phyloP scores from a whole-genome alignment of 306 rosid genomes.

The Oxytropis ochrocephala region DNA sequence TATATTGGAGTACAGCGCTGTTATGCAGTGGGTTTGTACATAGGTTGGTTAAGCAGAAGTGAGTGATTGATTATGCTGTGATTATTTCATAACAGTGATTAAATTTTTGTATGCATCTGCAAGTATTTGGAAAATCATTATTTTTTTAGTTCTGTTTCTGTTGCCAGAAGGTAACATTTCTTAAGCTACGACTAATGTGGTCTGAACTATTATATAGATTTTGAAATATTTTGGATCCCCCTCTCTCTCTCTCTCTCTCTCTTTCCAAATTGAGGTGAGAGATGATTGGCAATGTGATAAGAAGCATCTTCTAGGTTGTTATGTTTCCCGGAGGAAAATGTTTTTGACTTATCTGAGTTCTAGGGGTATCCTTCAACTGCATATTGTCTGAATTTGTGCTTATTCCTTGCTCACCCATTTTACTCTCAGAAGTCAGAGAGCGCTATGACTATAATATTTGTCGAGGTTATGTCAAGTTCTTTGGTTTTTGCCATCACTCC shows the following conservation, averaged over 20 bases:
- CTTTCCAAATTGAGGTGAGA: not conserved
- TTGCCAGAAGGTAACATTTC: not conserved
- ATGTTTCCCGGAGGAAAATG: not conserved
- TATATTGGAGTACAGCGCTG: not conserved
- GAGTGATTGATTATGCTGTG: not conserved
- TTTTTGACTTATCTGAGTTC: not conserved
- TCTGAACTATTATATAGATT: not conserved
- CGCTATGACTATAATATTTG: not conserved
- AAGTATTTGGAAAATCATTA: not conserved
- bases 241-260: no score
- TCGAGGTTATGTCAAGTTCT: not conserved
- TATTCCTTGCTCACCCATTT: not conserved
- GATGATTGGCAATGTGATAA: not conserved
- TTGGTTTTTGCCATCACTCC: not conserved
- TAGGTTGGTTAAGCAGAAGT: no score
- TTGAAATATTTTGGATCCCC: not conserved
- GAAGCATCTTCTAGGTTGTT: not conserved
- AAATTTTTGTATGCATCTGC: not conserved
- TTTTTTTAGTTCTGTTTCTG: not conserved
- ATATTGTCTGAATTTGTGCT: not conserved
- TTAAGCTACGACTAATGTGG: not conserved
- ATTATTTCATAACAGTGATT: not conserved
- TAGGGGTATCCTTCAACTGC: not conserved
- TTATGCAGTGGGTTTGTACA: not conserved
- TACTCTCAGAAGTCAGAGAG: not conserved